Base-by-base conservation (phyloP, 768 basidiomycete species). In the Clathrus columnatus region DNA sequence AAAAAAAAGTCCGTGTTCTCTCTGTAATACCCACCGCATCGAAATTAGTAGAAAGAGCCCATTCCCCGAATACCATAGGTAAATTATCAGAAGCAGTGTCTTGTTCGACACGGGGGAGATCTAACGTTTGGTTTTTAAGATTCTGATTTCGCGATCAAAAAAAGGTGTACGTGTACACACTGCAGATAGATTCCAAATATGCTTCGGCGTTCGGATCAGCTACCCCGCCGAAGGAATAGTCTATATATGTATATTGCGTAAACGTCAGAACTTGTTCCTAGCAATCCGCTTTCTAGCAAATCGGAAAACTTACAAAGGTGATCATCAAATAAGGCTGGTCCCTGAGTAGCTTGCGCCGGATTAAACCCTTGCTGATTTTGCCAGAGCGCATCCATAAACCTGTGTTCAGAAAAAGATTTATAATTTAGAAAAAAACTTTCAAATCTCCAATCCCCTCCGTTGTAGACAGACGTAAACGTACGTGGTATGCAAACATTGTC, bases 301-400 rank as follows among this genome's bases (percentile, higher is more conserved):
- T 21, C 14, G 2, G n/a, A 23, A 21, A 7, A 68, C 82, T 64
- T 62, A 85, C 81, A 91, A 16, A 91, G 64, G 67, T 90, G 88
- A 52, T 87, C 85, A 61, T 91, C 88, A 60, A 90, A 91, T 23
- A 69, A 71, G 61, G 85, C 84, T 11, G 86, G 84, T 1, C 88
- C 88, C 43, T 77, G 75, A 4, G 76, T 75, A 23, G 83, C 86
- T 49, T 80, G 72, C 6, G 82, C 80, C 14, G 88, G 88, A 63
- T 91, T 91, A 5, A 84, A 11, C 17, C 81, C 84, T 66, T 79
- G 74, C 61, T 83, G 75, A 64, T 73, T 67, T 62, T 91, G 88
- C 88, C 88, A 91, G 57, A 79, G 81, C 47, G 85, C 63, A 60
- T 91, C 86, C 86, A 89, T 89, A 65, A 88, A 88, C 60, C 87